Evolutionary conservation across 805 yeast genomes (phyloP), one percentile per base, ranked within the genome.

Genomic region (Wickerhamiella occidentalis): DNA sequence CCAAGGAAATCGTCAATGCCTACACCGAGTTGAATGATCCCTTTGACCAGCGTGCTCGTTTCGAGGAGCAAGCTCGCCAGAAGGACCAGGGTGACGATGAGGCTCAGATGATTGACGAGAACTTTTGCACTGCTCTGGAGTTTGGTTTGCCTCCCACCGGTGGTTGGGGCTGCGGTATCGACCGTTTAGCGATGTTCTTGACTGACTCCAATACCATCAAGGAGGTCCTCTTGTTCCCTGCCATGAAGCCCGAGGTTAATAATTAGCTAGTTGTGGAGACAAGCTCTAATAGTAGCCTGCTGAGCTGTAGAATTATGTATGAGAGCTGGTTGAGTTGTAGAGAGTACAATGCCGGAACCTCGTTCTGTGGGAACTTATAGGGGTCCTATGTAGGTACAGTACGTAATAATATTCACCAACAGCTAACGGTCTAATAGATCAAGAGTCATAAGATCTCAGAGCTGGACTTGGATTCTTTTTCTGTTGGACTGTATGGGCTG

Each of bases 141-240:
- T 90, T 86, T 69, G 98, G 97, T 70, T 77, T 90, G 63, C 98
- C 98, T 53, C 98, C 98, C 62, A 92, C 97, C 60, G 97, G 94
- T 68, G 98, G 98, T 60, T 90, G 97, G 97, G 98, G 98, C 61
- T 82, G 95, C 72, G 98, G 98, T 77, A 88, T 90, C 59, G 98
- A 90, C 72, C 83, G 98, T 76, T 68, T 90, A 64, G 87, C 96
- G 64, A 90, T 90, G 98, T 92, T 92, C 75, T 78, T 92, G 73
- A 92, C 97, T 54, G 80, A 92, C 70, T 85, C 95, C 52, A 84
- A 87, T 75, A 85, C 96, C 59, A 90, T 90, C 64, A 86, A 96
- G 80, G 98, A 90, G 74, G 97, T 90, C 45, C 75, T 90, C 60
- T 73, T 92, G 68, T 90, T 90, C 94, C 98, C 98, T 69, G 88